Evolutionary conservation across 306 rosid species (phyloP).

Genomic region (Sophora flavescens): DNA sequence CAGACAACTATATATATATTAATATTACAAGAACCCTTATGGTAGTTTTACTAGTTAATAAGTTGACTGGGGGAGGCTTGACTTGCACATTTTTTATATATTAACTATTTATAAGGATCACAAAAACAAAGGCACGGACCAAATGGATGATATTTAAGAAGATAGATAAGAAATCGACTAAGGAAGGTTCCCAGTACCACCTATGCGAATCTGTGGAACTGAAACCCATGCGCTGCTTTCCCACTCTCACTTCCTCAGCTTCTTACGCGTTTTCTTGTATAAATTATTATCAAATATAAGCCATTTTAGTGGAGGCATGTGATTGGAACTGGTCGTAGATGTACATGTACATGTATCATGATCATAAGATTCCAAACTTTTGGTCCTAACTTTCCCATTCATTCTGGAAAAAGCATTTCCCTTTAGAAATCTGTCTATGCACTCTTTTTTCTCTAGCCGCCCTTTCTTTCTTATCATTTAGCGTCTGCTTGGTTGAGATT

Average conservation of each 20-base stretch:
- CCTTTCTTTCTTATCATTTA: conserved; percentile 12
- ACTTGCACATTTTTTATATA: conserved; percentile 21
- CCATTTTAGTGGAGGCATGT: conserved; percentile 32
- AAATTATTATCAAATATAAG: background rate
- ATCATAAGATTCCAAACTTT: conserved; percentile 37
- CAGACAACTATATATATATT: no score
- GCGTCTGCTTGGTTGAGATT: no score
- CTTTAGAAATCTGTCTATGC: background rate
- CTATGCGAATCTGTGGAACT: background rate
- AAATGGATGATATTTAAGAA: conserved; percentile 7
- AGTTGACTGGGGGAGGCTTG: conserved; percentile 25
- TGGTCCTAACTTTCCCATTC: conserved; percentile 43
- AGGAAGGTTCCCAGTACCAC: conserved; percentile 51
- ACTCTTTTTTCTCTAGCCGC: conserved; percentile 43
- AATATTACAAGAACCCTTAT: background rate
- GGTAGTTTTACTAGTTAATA: no score
- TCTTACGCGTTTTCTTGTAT: conserved; percentile 44
- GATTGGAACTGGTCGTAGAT: conserved; percentile 22
- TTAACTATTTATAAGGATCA: conserved; percentile 32
- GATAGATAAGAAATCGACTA: conserved; percentile 23
- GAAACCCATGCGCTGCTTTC: conserved; percentile 47
- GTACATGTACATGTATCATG: background rate
- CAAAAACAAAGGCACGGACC: conserved; percentile 39
- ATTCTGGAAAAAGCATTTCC: conserved; percentile 5
- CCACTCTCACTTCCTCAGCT: background rate